These are phyloP conservation scores for Furcasterigmium furcatum DNA, from an alignment of 2,329 filamentous ascomycete genomes.

Conservation along the genomic window DNA sequence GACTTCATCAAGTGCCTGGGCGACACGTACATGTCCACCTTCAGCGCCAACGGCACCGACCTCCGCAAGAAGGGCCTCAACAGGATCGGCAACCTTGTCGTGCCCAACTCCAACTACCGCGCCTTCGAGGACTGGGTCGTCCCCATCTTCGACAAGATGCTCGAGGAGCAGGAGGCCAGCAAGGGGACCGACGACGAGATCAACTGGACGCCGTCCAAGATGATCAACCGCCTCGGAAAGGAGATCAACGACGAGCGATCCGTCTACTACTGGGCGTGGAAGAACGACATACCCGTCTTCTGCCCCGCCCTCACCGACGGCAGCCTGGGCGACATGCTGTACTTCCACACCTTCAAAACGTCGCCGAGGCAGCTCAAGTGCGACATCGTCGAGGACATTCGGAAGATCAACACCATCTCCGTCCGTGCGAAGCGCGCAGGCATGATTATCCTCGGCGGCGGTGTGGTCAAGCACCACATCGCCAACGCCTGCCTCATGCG, in stretches of 20 bases:
- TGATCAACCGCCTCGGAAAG: conserved; percentile 84
- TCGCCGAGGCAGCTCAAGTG: conserved; percentile 78
- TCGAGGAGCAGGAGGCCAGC: conserved; percentile 85
- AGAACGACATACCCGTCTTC: conserved; percentile 95
- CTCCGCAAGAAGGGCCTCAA: conserved; percentile 87
- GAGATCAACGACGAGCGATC: conserved; percentile 92
- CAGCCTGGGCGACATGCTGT: conserved; percentile 94
- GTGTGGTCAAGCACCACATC: conserved; percentile 97
- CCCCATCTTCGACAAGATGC: conserved; percentile 90
- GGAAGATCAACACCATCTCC: conserved; percentile 87
- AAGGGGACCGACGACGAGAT: conserved; percentile 64
- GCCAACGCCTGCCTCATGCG: conserved; percentile 97
- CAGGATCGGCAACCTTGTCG: conserved; percentile 91
- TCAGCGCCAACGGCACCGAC: conserved; percentile 71
- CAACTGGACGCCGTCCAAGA: conserved; percentile 89
- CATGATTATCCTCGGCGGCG: conserved; percentile 94
- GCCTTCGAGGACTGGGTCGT: conserved; percentile 97
- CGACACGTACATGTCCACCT: conserved; percentile 88
- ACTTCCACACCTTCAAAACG: conserved; percentile 94
- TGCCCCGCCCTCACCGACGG: conserved; percentile 95
- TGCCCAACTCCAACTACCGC: conserved; percentile 97
- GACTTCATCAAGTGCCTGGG: conserved; percentile 98
- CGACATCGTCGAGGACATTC: conserved; percentile 92
- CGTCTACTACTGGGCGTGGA: conserved; percentile 96
- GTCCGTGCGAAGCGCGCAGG: conserved; percentile 84